Percentiles rank a stretch among this genome's conserved stretches.
phyloP scores from a whole-genome alignment of 2,329 filamentous ascomycete species.

The Curvularia sp. region DNA sequence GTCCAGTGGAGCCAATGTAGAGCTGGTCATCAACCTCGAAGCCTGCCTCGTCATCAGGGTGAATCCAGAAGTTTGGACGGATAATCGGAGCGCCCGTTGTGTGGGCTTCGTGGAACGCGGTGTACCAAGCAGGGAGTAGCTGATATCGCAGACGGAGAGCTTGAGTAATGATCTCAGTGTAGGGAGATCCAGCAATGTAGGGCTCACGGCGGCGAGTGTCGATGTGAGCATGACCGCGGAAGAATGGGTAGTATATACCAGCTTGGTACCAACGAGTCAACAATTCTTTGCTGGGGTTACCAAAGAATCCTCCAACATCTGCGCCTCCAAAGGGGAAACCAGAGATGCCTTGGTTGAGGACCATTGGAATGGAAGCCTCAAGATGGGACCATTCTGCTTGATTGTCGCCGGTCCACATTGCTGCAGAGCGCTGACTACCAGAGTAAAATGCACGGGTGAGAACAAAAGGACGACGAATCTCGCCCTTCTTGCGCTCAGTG shows the following conservation, averaged over 20 bases:
- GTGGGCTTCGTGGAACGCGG: slow-evolving; percentile 90
- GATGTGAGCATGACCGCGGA: slow-evolving; percentile 96
- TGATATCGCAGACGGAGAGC: slow-evolving; percentile 88
- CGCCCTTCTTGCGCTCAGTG: slow-evolving; percentile 82
- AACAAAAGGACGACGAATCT: slow-evolving; percentile 85
- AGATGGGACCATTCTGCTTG: slow-evolving; percentile 92
- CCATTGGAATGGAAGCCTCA: slow-evolving; percentile 89
- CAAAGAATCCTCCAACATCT: slow-evolving; percentile 97
- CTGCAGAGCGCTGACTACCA: slow-evolving; percentile 85
- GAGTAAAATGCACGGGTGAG: slow-evolving; percentile 92
- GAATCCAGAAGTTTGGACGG: slow-evolving; percentile 89
- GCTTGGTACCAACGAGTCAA: slow-evolving; percentile 95
- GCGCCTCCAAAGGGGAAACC: slow-evolving; percentile 94
- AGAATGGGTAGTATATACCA: slow-evolving; percentile 96
- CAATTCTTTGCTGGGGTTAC: slow-evolving; percentile 91
- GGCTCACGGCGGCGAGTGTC: slow-evolving; percentile 94
- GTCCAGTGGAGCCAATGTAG: slow-evolving; percentile 84
- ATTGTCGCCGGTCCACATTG: slow-evolving; percentile 99
- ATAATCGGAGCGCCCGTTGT: slow-evolving; percentile 85
- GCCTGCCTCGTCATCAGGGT: slow-evolving; percentile 84
- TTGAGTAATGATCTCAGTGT: slow-evolving; percentile 83
- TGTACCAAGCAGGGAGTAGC: slow-evolving; percentile 93
- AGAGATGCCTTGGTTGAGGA: slow-evolving; percentile 88
- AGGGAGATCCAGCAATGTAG: slow-evolving; percentile 84
- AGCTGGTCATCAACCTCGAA: slow-evolving; percentile 92